A percentile compares a stretch with the other conserved stretches of the same genome.
Evolutionary conservation across 2,329 filamentous ascomycete species (phyloP).

Genomic region (Diaporthe batatas): DNA sequence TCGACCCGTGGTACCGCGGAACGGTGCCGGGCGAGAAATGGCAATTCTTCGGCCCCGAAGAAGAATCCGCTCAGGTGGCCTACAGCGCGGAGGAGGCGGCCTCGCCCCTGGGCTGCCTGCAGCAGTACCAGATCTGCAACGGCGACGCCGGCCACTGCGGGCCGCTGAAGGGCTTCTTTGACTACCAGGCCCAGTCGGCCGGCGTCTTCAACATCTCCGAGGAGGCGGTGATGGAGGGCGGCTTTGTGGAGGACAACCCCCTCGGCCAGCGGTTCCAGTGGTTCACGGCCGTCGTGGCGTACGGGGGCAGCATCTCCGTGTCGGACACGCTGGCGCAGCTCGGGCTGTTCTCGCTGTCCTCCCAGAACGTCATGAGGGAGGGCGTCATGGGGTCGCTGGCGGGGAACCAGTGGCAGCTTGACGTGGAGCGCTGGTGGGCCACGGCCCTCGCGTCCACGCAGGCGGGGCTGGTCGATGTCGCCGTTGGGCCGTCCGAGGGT

Average conservation of each 20-base stretch:
- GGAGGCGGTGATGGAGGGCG: not conserved
- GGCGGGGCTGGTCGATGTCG: not conserved
- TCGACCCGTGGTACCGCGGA: not conserved
- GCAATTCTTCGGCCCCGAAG: rapidly evolving
- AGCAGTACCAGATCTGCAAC: not conserved
- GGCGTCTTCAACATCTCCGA: not conserved
- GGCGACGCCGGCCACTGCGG: not conserved
- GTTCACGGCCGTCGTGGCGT: not conserved
- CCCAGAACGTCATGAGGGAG: not conserved
- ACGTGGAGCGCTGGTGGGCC: not conserved
- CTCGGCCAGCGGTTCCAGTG: not conserved
- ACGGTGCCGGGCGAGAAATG: not conserved
- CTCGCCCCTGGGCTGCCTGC: not conserved
- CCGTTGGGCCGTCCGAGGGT: not conserved
- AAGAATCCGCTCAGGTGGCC: too few relatives aligned
- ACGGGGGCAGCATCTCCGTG: not conserved
- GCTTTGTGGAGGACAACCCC: not conserved
- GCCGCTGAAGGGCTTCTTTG: too few relatives aligned
- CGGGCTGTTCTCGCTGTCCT: not conserved
- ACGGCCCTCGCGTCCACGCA: not conserved
- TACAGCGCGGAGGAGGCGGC: not conserved
- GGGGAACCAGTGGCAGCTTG: not conserved
- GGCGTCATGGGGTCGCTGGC: not conserved
- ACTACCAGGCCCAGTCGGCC: not conserved
- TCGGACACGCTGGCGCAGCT: not conserved